phyloP scores from a whole-genome alignment of 306 rosid genomes.

The Oxytropis ochrocephala region DNA sequence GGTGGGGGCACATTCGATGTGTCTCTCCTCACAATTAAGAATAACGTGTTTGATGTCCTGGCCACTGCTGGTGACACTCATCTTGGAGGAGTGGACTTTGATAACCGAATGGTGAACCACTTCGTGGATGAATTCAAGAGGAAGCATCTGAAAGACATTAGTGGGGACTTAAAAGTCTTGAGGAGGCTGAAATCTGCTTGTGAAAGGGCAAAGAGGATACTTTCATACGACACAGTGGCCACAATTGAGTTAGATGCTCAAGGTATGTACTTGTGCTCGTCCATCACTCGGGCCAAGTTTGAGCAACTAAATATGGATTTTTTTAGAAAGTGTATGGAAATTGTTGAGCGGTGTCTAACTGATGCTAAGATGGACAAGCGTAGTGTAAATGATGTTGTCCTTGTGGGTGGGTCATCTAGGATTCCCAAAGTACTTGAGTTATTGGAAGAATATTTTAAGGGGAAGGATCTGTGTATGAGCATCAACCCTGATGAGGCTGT shows the following conservation, averaged over 20 bases:
- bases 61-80: constrained; percentile 10
- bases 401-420: constrained; percentile 58
- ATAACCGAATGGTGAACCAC: neutral
- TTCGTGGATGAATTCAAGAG: neutral
- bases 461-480: constrained; percentile 44
- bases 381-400: constrained; percentile 37
- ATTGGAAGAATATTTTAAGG: constrained; percentile 38
- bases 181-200: neutral
- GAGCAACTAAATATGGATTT: constrained; percentile 3
- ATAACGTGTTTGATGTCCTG: neutral
- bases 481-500: constrained; percentile 55
- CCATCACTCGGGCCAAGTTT: constrained; percentile 6
- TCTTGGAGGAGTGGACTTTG: constrained; percentile 23
- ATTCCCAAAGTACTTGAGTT: constrained; percentile 47
- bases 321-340: constrained; percentile 37
- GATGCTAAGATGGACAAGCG: constrained; percentile 48
- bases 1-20: constrained; percentile 28
- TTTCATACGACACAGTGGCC: neutral
- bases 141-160: constrained; percentile 1
- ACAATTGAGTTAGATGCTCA: neutral
- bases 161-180: neutral
- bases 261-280: neutral
- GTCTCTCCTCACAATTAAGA: neutral
- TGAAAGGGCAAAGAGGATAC: neutral
- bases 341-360: constrained; percentile 34